These are phyloP conservation scores for Fraxinus baroniana DNA, from an alignment of 305 asterid species.

Conservation along the genomic window DNA sequence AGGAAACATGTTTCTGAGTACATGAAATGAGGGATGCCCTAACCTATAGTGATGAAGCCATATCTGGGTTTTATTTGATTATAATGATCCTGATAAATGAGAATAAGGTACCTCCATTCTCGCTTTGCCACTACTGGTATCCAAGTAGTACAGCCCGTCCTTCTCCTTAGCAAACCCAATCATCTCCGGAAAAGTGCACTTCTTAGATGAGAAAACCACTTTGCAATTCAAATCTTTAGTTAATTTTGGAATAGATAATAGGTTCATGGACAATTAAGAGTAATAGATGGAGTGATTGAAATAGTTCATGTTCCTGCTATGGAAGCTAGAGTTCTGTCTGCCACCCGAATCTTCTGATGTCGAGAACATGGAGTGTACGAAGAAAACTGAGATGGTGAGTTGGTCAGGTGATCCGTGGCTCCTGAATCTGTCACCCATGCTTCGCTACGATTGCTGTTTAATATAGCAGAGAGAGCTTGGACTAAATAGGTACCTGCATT, in stretches of 20 bases:
- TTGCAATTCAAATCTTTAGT: not conserved
- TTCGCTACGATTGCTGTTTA: not conserved
- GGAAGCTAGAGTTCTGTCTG: not conserved
- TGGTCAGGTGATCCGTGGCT: not conserved
- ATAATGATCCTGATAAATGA: not conserved
- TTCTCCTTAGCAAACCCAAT: not conserved
- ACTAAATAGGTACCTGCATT: not conserved
- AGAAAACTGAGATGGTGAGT: not conserved
- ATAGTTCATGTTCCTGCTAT: not conserved
- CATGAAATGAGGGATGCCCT: not conserved
- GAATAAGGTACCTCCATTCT: not conserved
- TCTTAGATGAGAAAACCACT: not conserved
- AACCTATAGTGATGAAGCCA: not conserved
- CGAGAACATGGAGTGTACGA: not conserved
- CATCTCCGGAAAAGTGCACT: not conserved
- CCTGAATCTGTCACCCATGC: not conserved
- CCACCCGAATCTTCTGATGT: not conserved
- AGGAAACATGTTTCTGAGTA: not conserved
- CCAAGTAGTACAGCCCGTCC: not conserved
- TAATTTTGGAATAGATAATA: not conserved
- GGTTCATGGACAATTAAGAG: not conserved
- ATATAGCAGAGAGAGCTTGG: not conserved
- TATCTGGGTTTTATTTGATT: not conserved
- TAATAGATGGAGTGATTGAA: not conserved
- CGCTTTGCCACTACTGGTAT: not conserved